Evolutionary conservation across 108 stramenopile species (phyloP), one percentile per base, ranked within the genome.

Genomic region (Pseudonitzschia pungens): DNA sequence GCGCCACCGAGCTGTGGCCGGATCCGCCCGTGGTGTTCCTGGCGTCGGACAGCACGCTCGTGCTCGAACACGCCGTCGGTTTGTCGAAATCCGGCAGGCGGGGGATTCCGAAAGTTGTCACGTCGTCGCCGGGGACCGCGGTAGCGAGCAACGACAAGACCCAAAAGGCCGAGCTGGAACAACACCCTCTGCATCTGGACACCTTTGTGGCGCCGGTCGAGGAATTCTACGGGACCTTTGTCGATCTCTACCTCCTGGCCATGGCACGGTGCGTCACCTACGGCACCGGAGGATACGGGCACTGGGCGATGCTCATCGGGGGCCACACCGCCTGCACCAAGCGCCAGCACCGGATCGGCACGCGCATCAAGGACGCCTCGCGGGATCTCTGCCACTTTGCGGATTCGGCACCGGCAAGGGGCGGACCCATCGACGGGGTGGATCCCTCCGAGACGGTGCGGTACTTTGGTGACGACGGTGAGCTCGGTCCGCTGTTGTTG

Each of bases 221-320:
- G 22, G 73, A 77, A 12, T 69, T 73, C 36, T 77, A 82, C 42
- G 76, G 69, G 51, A 77, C 79, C 11, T 86, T 86, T 73, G 70
- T 86, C 18, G 85, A 86, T 51, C 64, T 86, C 21, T 86, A 82
- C 56, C 43, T 86, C 9, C 48, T 86, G 51, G 77, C 78, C 21
- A 52, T 82, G 54, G 73, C 76, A 7, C 63, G 69, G 6, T 86
- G 85, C 56, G 65, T 82, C 10, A 54, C 66, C 16, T 51, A 62
- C 36, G 56, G 76, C 52, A 66, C 57, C 21, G 84, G 84, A 6
- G 81, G 81, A 0, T 85, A 56, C 65, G 84, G 78, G 6, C 67
- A 69, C 22, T 85, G 76, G 77, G 84, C 57, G 4, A 0, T 66
- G 43, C 41, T 77, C 63, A 77, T 77, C 54, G 76, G 76, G 1